Conservation (phyloP, 345 rosid species). For the Aethionema arabicum region DNA sequence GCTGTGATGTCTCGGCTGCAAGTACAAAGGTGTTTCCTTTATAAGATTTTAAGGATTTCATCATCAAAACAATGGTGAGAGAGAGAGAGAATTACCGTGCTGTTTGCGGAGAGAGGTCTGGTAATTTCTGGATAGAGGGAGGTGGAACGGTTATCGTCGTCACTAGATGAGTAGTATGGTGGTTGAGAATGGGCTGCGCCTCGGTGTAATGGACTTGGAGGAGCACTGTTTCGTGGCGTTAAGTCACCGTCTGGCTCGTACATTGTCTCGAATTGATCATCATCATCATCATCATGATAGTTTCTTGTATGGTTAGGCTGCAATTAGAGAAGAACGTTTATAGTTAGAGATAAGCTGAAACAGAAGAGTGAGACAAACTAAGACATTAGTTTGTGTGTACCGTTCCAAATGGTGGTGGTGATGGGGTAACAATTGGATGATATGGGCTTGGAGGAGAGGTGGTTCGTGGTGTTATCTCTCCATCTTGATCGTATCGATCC, state of each 20-base stretch:
- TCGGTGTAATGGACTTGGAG: conserved; percentile 23
- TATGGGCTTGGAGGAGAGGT: conserved; percentile 33
- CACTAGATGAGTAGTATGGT: conserved; percentile 29
- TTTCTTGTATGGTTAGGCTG: conserved; percentile 20
- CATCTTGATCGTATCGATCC: conserved; percentile 24
- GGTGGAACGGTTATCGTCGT: conserved; percentile 30
- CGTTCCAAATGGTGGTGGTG: conserved; percentile 27
- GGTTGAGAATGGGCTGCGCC: background rate
- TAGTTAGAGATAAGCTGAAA: conserved; percentile 3
- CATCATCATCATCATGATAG: conserved; percentile 2
- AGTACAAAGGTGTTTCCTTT: background rate
- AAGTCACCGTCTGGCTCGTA: conserved; percentile 23
- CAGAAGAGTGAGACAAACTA: background rate
- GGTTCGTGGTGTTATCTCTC: conserved; percentile 26
- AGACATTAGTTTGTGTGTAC: conserved; percentile 1
- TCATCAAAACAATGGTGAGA: background rate
- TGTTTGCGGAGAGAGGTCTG: conserved; percentile 13
- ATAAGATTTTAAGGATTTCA: background rate
- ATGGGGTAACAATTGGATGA: conserved; percentile 24
- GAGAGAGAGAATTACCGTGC: conserved; percentile 17
- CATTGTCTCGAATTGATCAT: conserved; percentile 23
- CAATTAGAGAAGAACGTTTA: background rate
- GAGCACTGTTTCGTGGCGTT: conserved; percentile 9
- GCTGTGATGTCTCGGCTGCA: conserved; percentile 33
- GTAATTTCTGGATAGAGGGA: conserved; percentile 33